Evolutionary conservation across 179 eudicot genomes (phyloP), one percentile per base, ranked within the genome.

Genomic region (Pouteria campechiana): DNA sequence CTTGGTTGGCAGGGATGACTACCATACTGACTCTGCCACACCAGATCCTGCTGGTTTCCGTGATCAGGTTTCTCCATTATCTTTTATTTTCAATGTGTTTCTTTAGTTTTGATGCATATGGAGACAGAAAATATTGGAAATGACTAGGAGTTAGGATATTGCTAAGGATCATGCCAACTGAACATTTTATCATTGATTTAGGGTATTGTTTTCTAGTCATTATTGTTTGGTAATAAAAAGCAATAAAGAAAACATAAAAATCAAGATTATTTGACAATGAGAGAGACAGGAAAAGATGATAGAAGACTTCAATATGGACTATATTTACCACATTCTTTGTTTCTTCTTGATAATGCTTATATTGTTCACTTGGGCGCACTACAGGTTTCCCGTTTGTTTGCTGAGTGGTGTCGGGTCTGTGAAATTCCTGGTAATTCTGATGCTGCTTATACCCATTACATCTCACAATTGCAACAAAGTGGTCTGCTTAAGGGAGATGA

Each of bases 401-500:
- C 68, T 6, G 84, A 90, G 7, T 90, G 98, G 98, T 73, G 69
- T 66, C 55, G 63, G 37, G 65, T 82, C 38, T 70, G 75, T 58
- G 94, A 82, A 69, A 75, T 64, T 55, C 80, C 94, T 31, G 65
- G 76, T 42, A 80, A 64, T 48, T 76, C 69, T 58, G 98, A 86
- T 58, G 50, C 74, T 34, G 61, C 70, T 5, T 52, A 53, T 50
- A 73, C 83, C 9, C 78, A 64, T 54, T 77, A 40, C 47, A 68
- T 77, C 13, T 23, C 69, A 29, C 82, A 63, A 50, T 65, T 90
- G 53, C 84, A 79, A 37, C 96, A 82, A 59, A 82, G 50, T 63
- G 90, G 95, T 37, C 57, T 82, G 17, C 79, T 86, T 40, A 70
- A 82, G 65, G 94, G 94, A 46, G 90, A 90, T 76, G 96, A 90